phyloP scores from a whole-genome alignment of 306 rosid species.

The Hippophae gyantsensis region DNA sequence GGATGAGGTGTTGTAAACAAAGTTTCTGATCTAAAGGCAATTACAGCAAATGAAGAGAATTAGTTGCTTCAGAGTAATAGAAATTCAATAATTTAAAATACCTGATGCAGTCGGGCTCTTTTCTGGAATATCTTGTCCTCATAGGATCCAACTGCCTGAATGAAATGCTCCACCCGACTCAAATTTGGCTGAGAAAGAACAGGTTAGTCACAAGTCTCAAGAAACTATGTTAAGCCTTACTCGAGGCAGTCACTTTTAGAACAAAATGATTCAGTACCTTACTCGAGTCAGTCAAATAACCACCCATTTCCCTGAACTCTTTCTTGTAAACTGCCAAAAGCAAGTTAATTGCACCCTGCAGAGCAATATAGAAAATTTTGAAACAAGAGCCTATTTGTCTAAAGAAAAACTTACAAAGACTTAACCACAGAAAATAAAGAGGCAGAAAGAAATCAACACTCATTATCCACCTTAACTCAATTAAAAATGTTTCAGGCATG shows the following conservation, averaged over 20 bases:
- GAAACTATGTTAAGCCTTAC: not conserved
- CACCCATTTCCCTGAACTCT: constrained; percentile 62
- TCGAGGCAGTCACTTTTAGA: not conserved
- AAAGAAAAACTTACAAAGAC: not conserved
- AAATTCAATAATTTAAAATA: constrained; percentile 16
- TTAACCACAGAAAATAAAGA: not conserved
- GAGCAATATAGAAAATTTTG: constrained; percentile 12
- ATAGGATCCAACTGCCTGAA: constrained; percentile 85
- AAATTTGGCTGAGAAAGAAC: constrained; percentile 55
- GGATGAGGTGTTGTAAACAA: too few relatives aligned
- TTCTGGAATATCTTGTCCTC: constrained; percentile 90
- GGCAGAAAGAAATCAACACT: not conserved
- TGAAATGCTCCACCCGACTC: constrained; percentile 70
- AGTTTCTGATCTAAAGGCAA: not conserved
- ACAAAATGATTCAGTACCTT: constrained; percentile 38
- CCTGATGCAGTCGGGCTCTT: constrained; percentile 86
- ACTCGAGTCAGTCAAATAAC: constrained; percentile 82
- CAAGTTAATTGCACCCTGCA: constrained; percentile 91
- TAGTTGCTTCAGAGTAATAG: not conserved
- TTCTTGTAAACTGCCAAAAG: constrained; percentile 87
- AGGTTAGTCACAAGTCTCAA: not conserved
- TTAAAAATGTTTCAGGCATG: too few relatives aligned
- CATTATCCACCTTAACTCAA: too few relatives aligned
- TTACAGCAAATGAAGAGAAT: not conserved
- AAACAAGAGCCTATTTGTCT: not conserved